phyloP scores from a whole-genome alignment of 352 stramenopile genomes.

The Phytophthora brassicae region DNA sequence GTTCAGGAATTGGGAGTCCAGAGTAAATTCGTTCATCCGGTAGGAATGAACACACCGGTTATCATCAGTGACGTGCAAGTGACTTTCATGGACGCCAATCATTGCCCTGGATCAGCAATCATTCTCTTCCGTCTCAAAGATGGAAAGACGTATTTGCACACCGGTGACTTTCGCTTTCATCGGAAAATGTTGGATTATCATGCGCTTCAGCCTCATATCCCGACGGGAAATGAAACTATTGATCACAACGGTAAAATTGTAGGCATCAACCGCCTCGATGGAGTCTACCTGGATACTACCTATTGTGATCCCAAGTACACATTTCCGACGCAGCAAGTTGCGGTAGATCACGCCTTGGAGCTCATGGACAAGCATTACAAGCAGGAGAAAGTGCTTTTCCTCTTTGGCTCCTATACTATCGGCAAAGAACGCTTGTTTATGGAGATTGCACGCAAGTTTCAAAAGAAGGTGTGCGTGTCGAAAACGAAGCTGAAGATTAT shows the following conservation, averaged over 20 bases:
- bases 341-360: slow-evolving; percentile 58
- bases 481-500: slow-evolving; percentile 86
- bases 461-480: slow-evolving; percentile 79
- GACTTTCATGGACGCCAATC: slow-evolving; percentile 96
- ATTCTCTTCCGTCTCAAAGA: slow-evolving; percentile 92
- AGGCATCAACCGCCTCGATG: slow-evolving; percentile 50
- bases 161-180: slow-evolving; percentile 86
- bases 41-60: slow-evolving; percentile 89
- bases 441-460: slow-evolving; percentile 82
- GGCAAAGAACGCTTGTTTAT: slow-evolving; percentile 97
- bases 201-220: slow-evolving; percentile 50
- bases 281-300: slow-evolving; percentile 96
- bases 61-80: slow-evolving; percentile 89
- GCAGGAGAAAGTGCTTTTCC: slow-evolving; percentile 84
- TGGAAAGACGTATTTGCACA: slow-evolving; percentile 91
- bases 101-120: slow-evolving; percentile 95
- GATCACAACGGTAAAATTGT: slow-evolving; percentile 32
- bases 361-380: slow-evolving; percentile 57
- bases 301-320: slow-evolving; percentile 95
- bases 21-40: slow-evolving; percentile 88
- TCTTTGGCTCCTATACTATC: slow-evolving; percentile 97
- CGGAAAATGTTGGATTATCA: slow-evolving; percentile 70
- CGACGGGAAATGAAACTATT: slow-evolving; percentile 25
- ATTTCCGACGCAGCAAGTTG: slow-evolving; percentile 89
- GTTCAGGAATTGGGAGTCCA: slow-evolving; percentile 91